Percentiles rank a stretch among this genome's conserved stretches.
These are phyloP conservation scores for Boletus eberwhitei DNA, from an alignment of 768 basidiomycete genomes.

Conservation along the genomic window DNA sequence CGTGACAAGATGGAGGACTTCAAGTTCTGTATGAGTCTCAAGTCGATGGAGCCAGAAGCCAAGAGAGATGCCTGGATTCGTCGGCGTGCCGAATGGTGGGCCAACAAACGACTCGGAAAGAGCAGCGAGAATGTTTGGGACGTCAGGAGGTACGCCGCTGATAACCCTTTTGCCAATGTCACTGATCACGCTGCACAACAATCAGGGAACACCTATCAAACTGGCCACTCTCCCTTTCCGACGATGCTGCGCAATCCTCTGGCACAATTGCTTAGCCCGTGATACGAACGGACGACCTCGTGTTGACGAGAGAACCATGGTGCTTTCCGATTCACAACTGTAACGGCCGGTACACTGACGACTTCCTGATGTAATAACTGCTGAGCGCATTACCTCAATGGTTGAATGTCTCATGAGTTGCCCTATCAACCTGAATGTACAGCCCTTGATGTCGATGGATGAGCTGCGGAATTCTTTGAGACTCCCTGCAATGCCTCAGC, in stretches of 20 bases:
- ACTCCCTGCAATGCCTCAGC: too few relatives aligned
- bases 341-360: not conserved
- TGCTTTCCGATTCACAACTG: not conserved
- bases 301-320: not conserved
- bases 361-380: not conserved
- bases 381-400: not conserved
- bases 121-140: constrained; percentile 98
- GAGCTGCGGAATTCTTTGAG: not conserved
- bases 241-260: constrained; percentile 17
- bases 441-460: not conserved
- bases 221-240: constrained; percentile 29
- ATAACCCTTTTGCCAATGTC: not conserved
- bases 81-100: constrained; percentile 94
- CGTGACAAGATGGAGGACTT: constrained; percentile 81
- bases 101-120: constrained; percentile 62
- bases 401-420: not conserved
- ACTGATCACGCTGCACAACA: not conserved
- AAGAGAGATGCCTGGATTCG: constrained; percentile 81
- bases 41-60: constrained; percentile 72
- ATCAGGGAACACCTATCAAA: constrained; percentile 23
- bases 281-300: not conserved
- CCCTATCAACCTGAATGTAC: not conserved
- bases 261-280: constrained; percentile 21
- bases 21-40: constrained; percentile 90
- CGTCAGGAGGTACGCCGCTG: constrained; percentile 64